Conservation (phyloP, 1,284 basidiomycete species). For the Rhodotorula sp. region DNA sequence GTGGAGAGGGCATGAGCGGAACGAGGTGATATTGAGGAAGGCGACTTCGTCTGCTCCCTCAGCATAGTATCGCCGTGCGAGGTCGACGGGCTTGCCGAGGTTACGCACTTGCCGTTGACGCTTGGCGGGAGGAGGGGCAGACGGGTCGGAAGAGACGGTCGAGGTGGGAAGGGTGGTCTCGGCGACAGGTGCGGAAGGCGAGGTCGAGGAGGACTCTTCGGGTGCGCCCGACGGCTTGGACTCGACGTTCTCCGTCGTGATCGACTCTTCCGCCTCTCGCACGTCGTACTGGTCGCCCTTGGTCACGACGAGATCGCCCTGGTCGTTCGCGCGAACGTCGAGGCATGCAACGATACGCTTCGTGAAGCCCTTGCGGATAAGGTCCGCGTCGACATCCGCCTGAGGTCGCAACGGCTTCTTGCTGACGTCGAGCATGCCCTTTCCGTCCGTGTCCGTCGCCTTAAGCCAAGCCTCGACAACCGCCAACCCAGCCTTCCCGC, state of each 20-base stretch:
- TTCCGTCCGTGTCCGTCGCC: slow-evolving; percentile 46
- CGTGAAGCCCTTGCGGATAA: slow-evolving; percentile 62
- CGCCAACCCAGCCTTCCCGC: slow-evolving; percentile 81
- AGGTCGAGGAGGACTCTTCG: slow-evolving; percentile 28
- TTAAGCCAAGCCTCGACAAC: slow-evolving; percentile 82
- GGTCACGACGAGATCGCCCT: slow-evolving; percentile 96
- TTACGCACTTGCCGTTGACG: slow-evolving; percentile 75
- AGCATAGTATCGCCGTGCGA: slow-evolving; percentile 80
- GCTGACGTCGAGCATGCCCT: slow-evolving; percentile 32
- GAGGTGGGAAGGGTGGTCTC: slow-evolving; percentile 21
- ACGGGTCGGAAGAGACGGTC: slow-evolving; percentile 22
- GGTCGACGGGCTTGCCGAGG: slow-evolving; percentile 93
- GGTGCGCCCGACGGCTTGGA: slow-evolving; percentile 47
- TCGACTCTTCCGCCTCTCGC: slow-evolving; percentile 39
- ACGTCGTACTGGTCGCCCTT: slow-evolving; percentile 90
- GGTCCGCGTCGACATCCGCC: slow-evolving; percentile 37
- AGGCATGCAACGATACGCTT: slow-evolving; percentile 96
- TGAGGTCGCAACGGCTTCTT: slow-evolving; percentile 14
- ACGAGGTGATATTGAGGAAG: slow-evolving; percentile 98
- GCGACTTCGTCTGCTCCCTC: slow-evolving; percentile 95
- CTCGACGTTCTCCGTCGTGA: slow-evolving; percentile 24
- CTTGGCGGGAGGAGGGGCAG: slow-evolving; percentile 28
- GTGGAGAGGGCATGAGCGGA: slow-evolving; percentile 88
- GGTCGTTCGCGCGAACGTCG: slow-evolving; percentile 94
- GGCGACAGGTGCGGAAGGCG: slow-evolving; percentile 28